Evolutionary conservation across 176 grass and related monocot species (phyloP).

Genomic region (Tillandsia fasciculata): DNA sequence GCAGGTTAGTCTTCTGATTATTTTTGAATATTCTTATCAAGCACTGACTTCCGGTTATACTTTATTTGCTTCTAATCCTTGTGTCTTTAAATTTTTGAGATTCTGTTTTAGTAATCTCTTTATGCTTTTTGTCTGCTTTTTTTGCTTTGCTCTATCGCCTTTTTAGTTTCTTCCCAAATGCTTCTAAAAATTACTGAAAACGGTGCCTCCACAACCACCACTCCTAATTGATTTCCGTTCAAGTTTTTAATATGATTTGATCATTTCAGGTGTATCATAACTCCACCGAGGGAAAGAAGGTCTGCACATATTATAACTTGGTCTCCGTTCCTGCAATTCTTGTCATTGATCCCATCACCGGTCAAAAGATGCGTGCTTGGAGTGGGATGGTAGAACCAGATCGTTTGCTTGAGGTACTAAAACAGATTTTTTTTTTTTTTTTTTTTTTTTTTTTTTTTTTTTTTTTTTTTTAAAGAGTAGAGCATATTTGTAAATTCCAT

Average conservation of each 20-base stretch:
- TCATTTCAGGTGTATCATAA: conserved; percentile 65
- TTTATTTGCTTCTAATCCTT: too few species aligned
- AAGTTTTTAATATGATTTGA: not conserved
- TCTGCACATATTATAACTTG: conserved; percentile 90
- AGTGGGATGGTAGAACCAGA: conserved; percentile 89
- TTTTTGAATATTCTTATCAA: not conserved
- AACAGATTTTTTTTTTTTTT: too few species aligned
- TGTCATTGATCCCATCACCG: conserved; percentile 83
- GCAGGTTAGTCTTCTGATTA: conserved; percentile 50
- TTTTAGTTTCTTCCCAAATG: too few species aligned
- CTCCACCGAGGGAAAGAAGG: conserved; percentile 77
- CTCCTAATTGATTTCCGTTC: not conserved
- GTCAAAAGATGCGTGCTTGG: conserved; percentile 88
- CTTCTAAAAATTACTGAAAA: too few species aligned
- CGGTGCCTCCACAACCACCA: too few species aligned
- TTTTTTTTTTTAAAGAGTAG: too few species aligned
- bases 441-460: too few species aligned
- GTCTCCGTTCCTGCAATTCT: conserved; percentile 65
- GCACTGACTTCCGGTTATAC: not conserved
- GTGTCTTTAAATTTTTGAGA: too few species aligned
- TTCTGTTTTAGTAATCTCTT: too few species aligned
- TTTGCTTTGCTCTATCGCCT: too few species aligned
- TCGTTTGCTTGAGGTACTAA: conserved; percentile 72
- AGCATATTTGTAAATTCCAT: too few species aligned
- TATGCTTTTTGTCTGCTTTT: too few species aligned